Evolutionary conservation across 129 eudicot genomes (phyloP), one percentile per base, ranked within the genome.

Genomic region (Saposhnikovia divaricata): DNA sequence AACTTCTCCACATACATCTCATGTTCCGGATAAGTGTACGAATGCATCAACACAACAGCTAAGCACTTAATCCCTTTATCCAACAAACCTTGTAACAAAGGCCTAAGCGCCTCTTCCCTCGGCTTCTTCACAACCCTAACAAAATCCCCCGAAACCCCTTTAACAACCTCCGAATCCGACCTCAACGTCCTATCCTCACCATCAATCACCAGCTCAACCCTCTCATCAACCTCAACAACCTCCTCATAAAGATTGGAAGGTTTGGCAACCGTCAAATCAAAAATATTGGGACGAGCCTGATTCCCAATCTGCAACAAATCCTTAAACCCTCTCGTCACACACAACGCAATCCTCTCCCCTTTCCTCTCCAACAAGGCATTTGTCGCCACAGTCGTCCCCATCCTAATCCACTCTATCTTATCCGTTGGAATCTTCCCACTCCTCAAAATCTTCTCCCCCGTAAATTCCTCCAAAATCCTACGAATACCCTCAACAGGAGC

Each of bases 371-470:
- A 81, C 28, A 95, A 87, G 40, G 99, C 99, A 82, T 95, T 95
- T 57, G 99, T 95, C 16, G 99, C 99, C 78, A 95, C 99, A 18
- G 99, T 95, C 42, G 99, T 95, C 59, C 99, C 99, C 99, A 95
- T 95, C 51, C 99, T 81, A 71, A 95, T 86, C 99, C 99, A 95
- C 74, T 95, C 99, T 19, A 95, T 95, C 81, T 92, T 92, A 38
- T 86, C 93, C 42, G 99, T 95, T 42, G 99, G 99, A 59, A 95
- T 83, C 84, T 90, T 95, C 12, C 95, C 88, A 77, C 84, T 86
- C 72, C 96, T 85, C 2, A 94, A 89, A 79, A 95, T 83, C 74
- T 80, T 80, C 61, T 78, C 85, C 1, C 97, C 95, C 0, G 96
- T 89, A 74, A 53, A 95, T 43, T 95, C 96, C 79, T 95, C 99